Evolutionary conservation across 371 early-diverging fungal genomes (phyloP), one percentile per base, ranked within the genome.

Genomic region (Syncephalastrum racemosum): DNA sequence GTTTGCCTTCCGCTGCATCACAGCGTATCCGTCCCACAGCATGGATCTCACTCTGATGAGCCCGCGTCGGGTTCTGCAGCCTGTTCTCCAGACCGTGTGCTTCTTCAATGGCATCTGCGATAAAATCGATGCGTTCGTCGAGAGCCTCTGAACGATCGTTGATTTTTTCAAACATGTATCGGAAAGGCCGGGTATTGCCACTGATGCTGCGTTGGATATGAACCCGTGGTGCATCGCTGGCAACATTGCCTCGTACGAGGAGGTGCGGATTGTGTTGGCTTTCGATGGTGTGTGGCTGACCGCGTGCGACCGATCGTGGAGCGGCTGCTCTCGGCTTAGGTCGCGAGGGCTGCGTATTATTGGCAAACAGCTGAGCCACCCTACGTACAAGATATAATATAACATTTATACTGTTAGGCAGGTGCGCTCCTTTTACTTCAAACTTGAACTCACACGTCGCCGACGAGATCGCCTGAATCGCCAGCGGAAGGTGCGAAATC

Each of bases 161-260:
- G 27, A 89, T 68, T 58, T 89, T 89, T 64, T 94, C 93, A 73
- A 88, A 91, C 95, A 96, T 93, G 73, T 92, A 94, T 4, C 91
- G 86, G 66, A 89, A 94, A 13, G 36, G 36, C 36, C 12, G 36
- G 2, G 36, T 10, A 8, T 31, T 31, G 36, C 36, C 36, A 31
- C 8, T 10, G 10, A 2, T 31, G 10, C 36, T 31, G 36, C 6
- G 10, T 31, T 31, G 6, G 12, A 31, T 31, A 8, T 31, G 10
- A 2, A 12, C 12, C 10, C 36, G 36, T 31, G 36, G 36, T 10
- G 36, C 36, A 12, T 31, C 10, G 36, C 36, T 8, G 2, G 36
- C 36, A 8, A 31, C 36, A 12, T 2, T 31, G 2, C 36, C 36
- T 31, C 36, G 36, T 12, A 31, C 36, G 36, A 31, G 36, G 36